These are phyloP conservation scores for Trichosporon faecale DNA, from an alignment of 1,284 basidiomycete species.

Conservation along the genomic window DNA sequence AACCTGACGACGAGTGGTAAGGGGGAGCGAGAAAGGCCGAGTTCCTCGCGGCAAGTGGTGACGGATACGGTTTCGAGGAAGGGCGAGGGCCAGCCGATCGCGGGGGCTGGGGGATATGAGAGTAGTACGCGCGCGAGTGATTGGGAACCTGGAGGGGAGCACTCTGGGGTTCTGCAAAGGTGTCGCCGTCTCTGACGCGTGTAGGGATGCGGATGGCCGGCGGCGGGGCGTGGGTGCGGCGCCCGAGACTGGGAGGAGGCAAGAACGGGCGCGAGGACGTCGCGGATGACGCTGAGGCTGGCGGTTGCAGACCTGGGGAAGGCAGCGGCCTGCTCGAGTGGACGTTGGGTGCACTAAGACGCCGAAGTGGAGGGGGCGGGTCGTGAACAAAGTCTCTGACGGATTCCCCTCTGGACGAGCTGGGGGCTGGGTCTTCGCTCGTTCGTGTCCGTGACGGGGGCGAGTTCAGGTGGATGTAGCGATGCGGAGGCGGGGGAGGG, in stretches of 20 bases:
- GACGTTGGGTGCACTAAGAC: constrained; percentile 18
- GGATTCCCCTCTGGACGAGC: constrained; percentile 6
- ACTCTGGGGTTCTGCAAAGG: constrained; percentile 12
- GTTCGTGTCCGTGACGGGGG: background rate
- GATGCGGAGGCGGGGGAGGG: background rate
- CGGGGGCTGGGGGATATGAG: constrained; percentile 16
- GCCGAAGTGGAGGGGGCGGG: constrained; percentile 20
- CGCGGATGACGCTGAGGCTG: constrained; percentile 8
- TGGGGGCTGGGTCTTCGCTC: background rate
- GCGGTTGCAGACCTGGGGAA: background rate
- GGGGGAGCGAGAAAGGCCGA: constrained; percentile 12
- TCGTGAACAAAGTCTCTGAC: constrained; percentile 18
- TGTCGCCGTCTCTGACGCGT: constrained; percentile 13
- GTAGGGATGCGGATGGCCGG: constrained; percentile 20
- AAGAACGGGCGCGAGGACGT: constrained; percentile 11
- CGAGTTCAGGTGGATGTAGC: constrained; percentile 6
- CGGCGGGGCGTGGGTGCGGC: constrained; percentile 19
- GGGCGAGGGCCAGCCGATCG: constrained; percentile 15
- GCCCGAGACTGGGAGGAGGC: constrained; percentile 16
- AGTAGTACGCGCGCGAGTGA: constrained; percentile 11
- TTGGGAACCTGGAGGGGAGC: constrained; percentile 18
- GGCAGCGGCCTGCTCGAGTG: background rate
- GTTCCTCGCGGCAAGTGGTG: constrained; percentile 12
- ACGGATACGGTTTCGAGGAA: constrained; percentile 15
- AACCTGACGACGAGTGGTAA: constrained; percentile 8